These are phyloP conservation scores for Beauveria caledonica DNA, from an alignment of 2,329 filamentous ascomycete genomes.

Conservation along the genomic window DNA sequence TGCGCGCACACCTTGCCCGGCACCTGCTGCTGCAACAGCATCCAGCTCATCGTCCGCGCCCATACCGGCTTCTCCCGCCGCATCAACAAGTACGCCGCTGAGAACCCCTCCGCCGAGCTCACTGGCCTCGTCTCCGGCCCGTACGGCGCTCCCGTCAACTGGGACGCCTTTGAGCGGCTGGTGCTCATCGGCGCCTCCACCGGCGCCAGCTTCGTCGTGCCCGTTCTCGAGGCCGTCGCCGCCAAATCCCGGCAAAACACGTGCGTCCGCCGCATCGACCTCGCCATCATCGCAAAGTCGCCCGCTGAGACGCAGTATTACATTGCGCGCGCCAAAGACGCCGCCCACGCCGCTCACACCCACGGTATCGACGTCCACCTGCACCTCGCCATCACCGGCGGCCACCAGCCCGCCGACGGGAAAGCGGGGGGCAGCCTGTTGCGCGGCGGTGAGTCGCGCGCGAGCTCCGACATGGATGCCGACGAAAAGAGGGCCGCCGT, in stretches of 20 bases:
- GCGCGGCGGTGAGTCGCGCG: not conserved
- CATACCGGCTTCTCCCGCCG: slow-evolving; percentile 50
- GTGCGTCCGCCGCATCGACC: slow-evolving; percentile 45
- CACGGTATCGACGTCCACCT: slow-evolving; percentile 42
- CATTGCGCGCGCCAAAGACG: slow-evolving; percentile 38
- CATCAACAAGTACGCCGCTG: slow-evolving; percentile 38
- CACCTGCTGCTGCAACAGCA: slow-evolving; percentile 48
- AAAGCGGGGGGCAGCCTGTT: not conserved
- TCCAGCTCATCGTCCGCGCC: slow-evolving; percentile 49
- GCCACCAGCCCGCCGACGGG: not conserved
- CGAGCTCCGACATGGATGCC: slow-evolving; percentile 18
- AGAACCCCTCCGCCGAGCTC: slow-evolving; percentile 24
- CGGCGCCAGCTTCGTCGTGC: slow-evolving; percentile 53
- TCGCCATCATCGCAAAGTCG: slow-evolving; percentile 43
- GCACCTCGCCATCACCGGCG: slow-evolving; percentile 45
- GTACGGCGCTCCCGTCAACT: slow-evolving; percentile 46
- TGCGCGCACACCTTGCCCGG: slow-evolving; percentile 42
- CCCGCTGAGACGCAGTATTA: slow-evolving; percentile 50
- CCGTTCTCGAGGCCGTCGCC: slow-evolving; percentile 48
- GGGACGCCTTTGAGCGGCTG: slow-evolving; percentile 51
- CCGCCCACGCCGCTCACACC: slow-evolving; percentile 29
- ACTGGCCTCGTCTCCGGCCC: slow-evolving; percentile 45
- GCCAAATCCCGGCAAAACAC: slow-evolving; percentile 27
- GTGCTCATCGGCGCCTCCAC: slow-evolving; percentile 54
- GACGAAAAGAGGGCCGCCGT: slow-evolving; percentile 1